Conservation (phyloP, 164 flowering plant genomes). For the Kalanchoe fedtschenkoi region DNA sequence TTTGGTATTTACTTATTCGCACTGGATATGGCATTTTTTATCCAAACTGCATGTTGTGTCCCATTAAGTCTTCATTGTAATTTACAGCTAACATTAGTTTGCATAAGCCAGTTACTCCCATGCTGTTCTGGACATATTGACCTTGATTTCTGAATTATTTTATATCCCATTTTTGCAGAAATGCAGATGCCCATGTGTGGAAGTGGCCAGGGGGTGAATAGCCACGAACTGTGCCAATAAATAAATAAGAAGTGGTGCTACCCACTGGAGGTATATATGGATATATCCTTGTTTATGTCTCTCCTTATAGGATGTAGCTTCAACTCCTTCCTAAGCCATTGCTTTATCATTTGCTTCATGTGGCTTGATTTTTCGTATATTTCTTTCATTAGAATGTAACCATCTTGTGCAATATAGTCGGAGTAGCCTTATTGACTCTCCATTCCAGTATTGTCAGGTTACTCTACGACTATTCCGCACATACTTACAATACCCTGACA, state of each 20-base stretch:
- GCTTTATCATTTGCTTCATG: too few species aligned
- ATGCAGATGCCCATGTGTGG: too few species aligned
- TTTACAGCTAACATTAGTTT: slow-evolving; percentile 8
- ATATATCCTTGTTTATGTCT: too few species aligned
- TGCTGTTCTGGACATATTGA: slow-evolving; percentile 11
- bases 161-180: background rate
- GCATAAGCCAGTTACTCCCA: background rate
- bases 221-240: too few species aligned
- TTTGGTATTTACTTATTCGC: background rate
- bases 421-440: background rate
- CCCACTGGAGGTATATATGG: too few species aligned
- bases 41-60: background rate
- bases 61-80: background rate
- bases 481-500: background rate
- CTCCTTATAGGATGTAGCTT: too few species aligned
- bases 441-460: background rate
- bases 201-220: too few species aligned
- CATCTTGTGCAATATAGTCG: background rate
- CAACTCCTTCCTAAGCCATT: too few species aligned
- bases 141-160: slow-evolving; percentile 17
- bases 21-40: background rate
- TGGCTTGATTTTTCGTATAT: too few species aligned
- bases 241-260: too few species aligned
- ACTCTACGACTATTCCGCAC: too few species aligned
- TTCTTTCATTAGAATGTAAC: background rate